A percentile compares a stretch with the other conserved stretches of the same genome.
phyloP scores from a whole-genome alignment of 2,329 filamentous ascomycete genomes.

The Sarocladium strictum region DNA sequence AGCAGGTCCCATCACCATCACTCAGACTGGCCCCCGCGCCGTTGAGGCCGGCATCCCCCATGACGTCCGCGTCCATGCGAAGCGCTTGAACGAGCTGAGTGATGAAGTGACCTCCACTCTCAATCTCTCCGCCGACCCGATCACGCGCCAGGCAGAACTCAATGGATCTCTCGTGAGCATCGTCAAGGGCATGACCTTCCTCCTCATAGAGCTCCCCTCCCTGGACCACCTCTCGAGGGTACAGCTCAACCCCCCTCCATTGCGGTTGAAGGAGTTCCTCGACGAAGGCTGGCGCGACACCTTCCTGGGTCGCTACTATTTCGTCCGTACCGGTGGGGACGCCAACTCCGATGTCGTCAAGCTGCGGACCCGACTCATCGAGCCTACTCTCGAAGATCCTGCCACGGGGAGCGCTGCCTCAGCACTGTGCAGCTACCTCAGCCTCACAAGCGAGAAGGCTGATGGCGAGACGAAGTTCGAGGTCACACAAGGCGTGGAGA shows the following conservation, averaged over 20 bases:
- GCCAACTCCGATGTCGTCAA: constrained; percentile 20
- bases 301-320: constrained; percentile 54
- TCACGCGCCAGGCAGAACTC: constrained; percentile 30
- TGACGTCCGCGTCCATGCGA: constrained; percentile 54
- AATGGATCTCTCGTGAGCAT: constrained; percentile 51
- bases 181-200: constrained; percentile 69
- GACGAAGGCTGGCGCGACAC: constrained; percentile 50
- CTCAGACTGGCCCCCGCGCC: constrained; percentile 29
- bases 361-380: constrained; percentile 58
- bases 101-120: constrained; percentile 17
- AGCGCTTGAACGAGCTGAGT: constrained; percentile 25
- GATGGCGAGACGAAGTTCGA: constrained; percentile 35
- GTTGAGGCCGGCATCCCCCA: constrained; percentile 62
- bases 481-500: constrained; percentile 62
- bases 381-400: constrained; percentile 46
- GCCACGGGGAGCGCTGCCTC: constrained; percentile 59
- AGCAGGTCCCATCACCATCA: constrained; percentile 49
- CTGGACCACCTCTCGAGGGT: constrained; percentile 50
- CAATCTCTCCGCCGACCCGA: constrained; percentile 22
- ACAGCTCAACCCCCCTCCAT: constrained; percentile 20
- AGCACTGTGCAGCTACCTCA: constrained; percentile 49
- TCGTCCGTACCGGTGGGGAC: constrained; percentile 33
- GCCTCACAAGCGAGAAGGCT: constrained; percentile 27
- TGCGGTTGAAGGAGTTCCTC: constrained; percentile 30
- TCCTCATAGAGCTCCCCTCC: constrained; percentile 56